Conservation (phyloP, 2,329 filamentous ascomycete genomes). For the Microcyclospora pomicola region DNA sequence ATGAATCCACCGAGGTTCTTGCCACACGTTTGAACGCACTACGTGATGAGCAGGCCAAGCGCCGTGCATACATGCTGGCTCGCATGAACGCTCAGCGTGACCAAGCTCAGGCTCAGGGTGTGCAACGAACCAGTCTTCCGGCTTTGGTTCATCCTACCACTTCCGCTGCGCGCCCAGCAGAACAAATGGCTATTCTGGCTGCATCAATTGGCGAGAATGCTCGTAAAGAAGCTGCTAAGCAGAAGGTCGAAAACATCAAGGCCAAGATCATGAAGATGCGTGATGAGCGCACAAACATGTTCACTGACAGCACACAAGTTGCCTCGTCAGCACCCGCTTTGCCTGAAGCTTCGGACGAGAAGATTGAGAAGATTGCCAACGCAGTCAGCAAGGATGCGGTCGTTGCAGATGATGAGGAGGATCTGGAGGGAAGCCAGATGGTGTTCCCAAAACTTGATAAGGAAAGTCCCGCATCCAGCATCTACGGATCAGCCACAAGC, state of each 20-base stretch:
- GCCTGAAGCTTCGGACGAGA: conserved; percentile 1
- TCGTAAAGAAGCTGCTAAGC: conserved; percentile 18
- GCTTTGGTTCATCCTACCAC: not conserved
- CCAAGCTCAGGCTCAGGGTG: conserved; percentile 3
- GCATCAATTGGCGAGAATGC: conserved; percentile 8
- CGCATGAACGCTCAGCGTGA: conserved; percentile 12
- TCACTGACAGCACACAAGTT: not conserved
- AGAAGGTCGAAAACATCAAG: conserved; percentile 20
- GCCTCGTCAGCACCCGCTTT: not conserved
- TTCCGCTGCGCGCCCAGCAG: not conserved
- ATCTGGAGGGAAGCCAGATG: conserved; percentile 51
- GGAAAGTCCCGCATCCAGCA: conserved; percentile 71
- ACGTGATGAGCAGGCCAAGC: conserved; percentile 18
- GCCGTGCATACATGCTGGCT: conserved; percentile 23
- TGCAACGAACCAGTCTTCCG: conserved; percentile 1
- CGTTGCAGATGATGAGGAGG: conserved; percentile 13
- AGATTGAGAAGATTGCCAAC: conserved; percentile 18
- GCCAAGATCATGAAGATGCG: conserved; percentile 20
- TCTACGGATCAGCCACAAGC: conserved; percentile 46
- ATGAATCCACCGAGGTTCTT: conserved; percentile 5
- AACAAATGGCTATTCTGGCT: conserved; percentile 1
- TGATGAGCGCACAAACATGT: conserved; percentile 12
- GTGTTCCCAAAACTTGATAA: conserved; percentile 95
- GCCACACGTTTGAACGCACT: conserved; percentile 13
- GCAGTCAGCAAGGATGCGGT: conserved; percentile 15